Conservation (phyloP, 139 green algal genomes). For the Tetradesmus obliquus region DNA sequence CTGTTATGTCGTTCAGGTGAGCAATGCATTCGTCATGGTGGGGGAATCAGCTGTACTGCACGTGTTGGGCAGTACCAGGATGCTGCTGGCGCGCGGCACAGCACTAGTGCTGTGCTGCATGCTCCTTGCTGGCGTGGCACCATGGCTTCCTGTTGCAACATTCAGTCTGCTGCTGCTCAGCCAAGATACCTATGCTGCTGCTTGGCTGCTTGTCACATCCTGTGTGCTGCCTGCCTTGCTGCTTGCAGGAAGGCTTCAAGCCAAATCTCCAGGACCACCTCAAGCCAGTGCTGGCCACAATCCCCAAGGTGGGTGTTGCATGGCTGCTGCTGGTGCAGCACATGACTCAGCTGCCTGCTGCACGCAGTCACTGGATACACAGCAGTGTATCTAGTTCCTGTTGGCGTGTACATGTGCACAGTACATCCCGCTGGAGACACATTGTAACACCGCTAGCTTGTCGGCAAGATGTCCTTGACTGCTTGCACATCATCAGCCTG, state of each 20-base stretch:
- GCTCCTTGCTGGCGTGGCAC: not conserved
- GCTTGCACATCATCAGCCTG: not conserved
- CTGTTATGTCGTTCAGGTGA: too few relatives aligned
- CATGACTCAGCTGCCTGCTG: not conserved
- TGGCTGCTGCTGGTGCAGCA: not conserved
- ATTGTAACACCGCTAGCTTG: too few relatives aligned
- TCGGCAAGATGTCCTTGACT: too few relatives aligned
- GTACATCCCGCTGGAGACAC: too few relatives aligned
- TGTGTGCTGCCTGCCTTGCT: slow-evolving; percentile 11
- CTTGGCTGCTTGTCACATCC: not conserved
- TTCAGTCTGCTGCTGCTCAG: too few relatives aligned
- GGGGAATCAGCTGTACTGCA: too few relatives aligned
- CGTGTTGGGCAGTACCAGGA: not conserved
- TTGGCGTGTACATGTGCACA: too few relatives aligned
- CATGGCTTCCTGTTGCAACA: too few relatives aligned
- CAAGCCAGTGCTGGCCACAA: slow-evolving; percentile 85
- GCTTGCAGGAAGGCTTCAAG: slow-evolving; percentile 87
- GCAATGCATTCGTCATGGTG: too few relatives aligned
- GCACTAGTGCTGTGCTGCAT: not conserved
- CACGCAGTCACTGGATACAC: not conserved
- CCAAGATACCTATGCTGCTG: too few relatives aligned
- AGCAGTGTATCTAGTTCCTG: too few relatives aligned
- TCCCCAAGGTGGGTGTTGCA: slow-evolving; percentile 53
- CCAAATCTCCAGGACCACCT: slow-evolving; percentile 93
- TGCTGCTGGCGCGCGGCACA: not conserved